Base-by-base conservation (phyloP, 768 basidiomycete species). In the Boletus rubropictus region DNA sequence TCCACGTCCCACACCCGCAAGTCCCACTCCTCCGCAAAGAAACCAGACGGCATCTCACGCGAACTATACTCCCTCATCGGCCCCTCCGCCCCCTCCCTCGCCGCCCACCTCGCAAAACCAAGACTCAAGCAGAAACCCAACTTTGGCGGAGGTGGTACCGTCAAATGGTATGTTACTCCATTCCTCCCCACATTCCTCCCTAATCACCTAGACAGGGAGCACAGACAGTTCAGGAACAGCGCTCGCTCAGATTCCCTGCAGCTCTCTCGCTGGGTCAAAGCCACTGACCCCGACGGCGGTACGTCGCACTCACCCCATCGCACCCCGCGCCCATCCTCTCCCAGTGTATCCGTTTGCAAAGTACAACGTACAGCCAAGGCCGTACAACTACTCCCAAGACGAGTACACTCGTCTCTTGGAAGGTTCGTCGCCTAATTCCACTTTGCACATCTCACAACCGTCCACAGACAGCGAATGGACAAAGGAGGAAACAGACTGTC, bases 11-110 rank as follows among this genome's bases (percentile, higher is more conserved):
- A 73, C 32, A 61, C 64, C 2, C 78, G 76, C 56, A 84, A 78
- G 55, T 49, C 68, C 3, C 29, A 62, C 20, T 45, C 70, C n/a
- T 15, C 69, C 0, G 46, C 64, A 11, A 77, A 78, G 59, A 90
- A 88, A 66, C 89, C 89, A 4, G 89, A 92, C 17, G 94, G 95
- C 17, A 93, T 97, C 50, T 86, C 92, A 0, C 76, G 93, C 55
- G 94, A 97, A 66, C 76, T 99, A 2, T 97, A 88, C 69, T 84
- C 88, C 1, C 80, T 99, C 49, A 97, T 99, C 54, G 95, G 95
- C n/a, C 83, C 90, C 50, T 87, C 89, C 39, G 86, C 87, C 10
- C 93, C 95, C 0, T 82, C 86, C 2, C 76, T 98, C 40, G 85
- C 83, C 0, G 79, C 87, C 28, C 84, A 88, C 56, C 76, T 84